Conservation (phyloP, 345 rosid species). For the Eucalyptus brandiana region DNA sequence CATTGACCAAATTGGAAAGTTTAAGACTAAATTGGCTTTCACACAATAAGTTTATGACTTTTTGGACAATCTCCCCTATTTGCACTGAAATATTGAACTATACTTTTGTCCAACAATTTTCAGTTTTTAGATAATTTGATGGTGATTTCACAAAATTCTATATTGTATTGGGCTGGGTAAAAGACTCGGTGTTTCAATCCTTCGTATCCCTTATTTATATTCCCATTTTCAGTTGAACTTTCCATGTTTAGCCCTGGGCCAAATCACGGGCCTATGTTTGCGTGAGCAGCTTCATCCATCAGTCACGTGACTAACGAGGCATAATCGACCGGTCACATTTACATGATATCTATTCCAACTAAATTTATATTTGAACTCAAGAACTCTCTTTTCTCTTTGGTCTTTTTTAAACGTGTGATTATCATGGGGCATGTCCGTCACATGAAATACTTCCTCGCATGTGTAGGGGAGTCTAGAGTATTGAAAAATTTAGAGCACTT, state of each 20-base stretch:
- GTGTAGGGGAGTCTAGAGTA: too few relatives aligned
- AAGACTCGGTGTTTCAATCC: not conserved
- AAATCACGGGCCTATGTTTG: not conserved
- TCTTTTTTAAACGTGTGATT: too few relatives aligned
- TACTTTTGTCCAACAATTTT: not conserved
- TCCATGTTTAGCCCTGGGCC: not conserved
- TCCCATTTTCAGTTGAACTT: too few relatives aligned
- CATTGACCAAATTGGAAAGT: too few relatives aligned
- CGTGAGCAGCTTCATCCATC: not conserved
- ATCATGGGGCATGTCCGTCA: too few relatives aligned
- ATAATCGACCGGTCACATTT: not conserved
- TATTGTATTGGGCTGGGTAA: not conserved
- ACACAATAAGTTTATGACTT: too few relatives aligned
- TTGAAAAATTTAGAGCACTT: not conserved
- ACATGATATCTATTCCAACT: not conserved
- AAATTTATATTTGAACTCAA: not conserved
- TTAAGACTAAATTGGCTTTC: too few relatives aligned
- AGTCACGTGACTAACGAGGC: too few relatives aligned
- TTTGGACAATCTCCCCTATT: too few relatives aligned
- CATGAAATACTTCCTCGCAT: too few relatives aligned
- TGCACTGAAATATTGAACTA: too few relatives aligned
- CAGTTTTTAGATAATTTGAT: not conserved
- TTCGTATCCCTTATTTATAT: not conserved
- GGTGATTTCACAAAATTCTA: too few relatives aligned
- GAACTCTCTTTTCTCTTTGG: not conserved